These are phyloP conservation scores for Achaetomium macrosporum DNA, from an alignment of 2,329 filamentous ascomycete genomes.

Conservation along the genomic window DNA sequence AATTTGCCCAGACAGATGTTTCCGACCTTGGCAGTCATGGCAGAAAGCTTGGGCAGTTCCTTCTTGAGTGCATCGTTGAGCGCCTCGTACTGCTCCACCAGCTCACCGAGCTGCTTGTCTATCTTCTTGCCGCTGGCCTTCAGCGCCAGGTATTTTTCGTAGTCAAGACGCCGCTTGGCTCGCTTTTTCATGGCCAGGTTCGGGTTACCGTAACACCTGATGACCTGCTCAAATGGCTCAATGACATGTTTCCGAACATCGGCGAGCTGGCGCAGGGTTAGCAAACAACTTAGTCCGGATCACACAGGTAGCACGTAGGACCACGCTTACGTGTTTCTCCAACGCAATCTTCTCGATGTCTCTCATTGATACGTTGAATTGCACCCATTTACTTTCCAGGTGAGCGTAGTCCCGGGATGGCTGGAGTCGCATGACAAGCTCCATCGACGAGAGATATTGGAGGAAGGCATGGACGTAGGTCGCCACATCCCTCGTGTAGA, in stretches of 20 bases:
- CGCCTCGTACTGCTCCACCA: constrained; percentile 82
- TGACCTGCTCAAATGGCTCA: constrained; percentile 49
- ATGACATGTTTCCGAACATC: constrained; percentile 78
- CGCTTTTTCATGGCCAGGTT: constrained; percentile 90
- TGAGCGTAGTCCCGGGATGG: constrained; percentile 68
- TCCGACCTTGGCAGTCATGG: constrained; percentile 74
- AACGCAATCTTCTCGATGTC: constrained; percentile 80
- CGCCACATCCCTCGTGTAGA: constrained; percentile 76
- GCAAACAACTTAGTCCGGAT: constrained; percentile 5
- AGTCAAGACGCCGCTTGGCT: constrained; percentile 86
- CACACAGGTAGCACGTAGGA: neutral
- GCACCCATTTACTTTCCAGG: constrained; percentile 89
- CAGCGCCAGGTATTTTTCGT: constrained; percentile 71
- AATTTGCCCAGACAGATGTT: constrained; percentile 79
- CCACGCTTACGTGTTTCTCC: constrained; percentile 67
- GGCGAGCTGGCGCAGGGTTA: constrained; percentile 39
- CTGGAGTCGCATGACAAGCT: constrained; percentile 68
- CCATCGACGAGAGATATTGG: constrained; percentile 73
- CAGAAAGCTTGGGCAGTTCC: constrained; percentile 79
- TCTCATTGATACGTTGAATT: constrained; percentile 79
- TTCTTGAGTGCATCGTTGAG: constrained; percentile 91
- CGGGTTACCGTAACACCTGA: constrained; percentile 63
- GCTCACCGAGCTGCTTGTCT: constrained; percentile 77
- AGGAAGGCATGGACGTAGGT: constrained; percentile 77
- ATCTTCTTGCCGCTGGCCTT: constrained; percentile 77